Conservation (phyloP, 176 grass and related monocot species). For the Rhynchospora tenuis region DNA sequence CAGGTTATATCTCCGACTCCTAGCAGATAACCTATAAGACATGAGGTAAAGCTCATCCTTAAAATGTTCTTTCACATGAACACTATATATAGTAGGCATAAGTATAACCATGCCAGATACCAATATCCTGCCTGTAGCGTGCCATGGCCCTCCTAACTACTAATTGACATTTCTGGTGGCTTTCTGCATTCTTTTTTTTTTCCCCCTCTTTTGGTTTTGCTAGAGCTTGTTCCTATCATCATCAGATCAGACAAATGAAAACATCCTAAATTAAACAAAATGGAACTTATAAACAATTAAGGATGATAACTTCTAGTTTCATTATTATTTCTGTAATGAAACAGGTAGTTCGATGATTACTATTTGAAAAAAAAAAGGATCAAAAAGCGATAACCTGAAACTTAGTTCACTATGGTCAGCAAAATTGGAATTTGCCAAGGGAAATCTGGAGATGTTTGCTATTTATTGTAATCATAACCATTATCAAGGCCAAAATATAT, state of each 20-base stretch:
- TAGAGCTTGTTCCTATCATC: background rate
- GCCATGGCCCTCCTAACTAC: background rate
- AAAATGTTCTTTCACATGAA: background rate
- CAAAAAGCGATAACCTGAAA: background rate
- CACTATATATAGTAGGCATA: background rate
- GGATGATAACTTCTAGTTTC: too few species aligned
- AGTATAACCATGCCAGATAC: background rate
- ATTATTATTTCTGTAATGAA: too few species aligned
- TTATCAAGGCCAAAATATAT: background rate
- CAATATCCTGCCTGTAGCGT: background rate
- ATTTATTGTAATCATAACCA: background rate
- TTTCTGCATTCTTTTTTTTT: background rate
- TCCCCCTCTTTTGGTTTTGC: background rate
- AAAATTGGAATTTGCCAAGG: background rate
- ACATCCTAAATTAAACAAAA: too few species aligned
- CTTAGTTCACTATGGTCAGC: background rate
- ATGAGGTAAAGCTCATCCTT: conserved; percentile 12
- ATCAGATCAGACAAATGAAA: background rate
- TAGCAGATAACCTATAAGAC: background rate
- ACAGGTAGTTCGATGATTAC: too few species aligned
- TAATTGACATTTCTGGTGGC: background rate
- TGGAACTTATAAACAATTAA: too few species aligned
- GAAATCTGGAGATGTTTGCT: background rate
- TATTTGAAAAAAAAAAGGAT: background rate
- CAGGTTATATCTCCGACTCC: conserved; percentile 60